Evolutionary conservation across 1,284 basidiomycete genomes (phyloP), one percentile per base, ranked within the genome.

Genomic region (Microbotryum violaceum): DNA sequence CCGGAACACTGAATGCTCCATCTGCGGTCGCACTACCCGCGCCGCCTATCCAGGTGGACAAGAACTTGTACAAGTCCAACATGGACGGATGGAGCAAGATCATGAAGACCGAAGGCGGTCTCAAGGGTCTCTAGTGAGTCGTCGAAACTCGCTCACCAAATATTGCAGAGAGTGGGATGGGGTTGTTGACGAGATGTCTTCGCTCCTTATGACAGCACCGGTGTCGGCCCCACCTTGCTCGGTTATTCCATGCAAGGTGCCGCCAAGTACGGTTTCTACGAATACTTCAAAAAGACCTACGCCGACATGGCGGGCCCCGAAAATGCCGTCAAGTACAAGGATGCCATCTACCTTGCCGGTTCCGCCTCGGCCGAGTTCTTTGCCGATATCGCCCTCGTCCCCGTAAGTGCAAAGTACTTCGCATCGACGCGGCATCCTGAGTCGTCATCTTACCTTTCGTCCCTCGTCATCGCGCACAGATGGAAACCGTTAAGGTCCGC

Each of bases 401-500:
- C 73, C 54, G 50, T 68, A n/a, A 33, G 54, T 60, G 21, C 25
- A 12, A 12, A n/a, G 45, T n/a, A 25, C 31, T 31, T 58, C 57
- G 37, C 14, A 42, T 42, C 16, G 12, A 42, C 14, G 37, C 37
- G 37, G 37, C 14, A 42, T 42, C 12, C 37, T 33, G 31, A 53
- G 4, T 25, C 31, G 7, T 52, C 27, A 8, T 21, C 21, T 18
- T 56, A 18, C 16, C 37, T 37, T 9, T 49, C 23, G 21, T 37
- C 37, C 18, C 31, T 31, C 31, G 31, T 31, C 8, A 42, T 42
- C 37, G 37, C 45, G 20, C 37, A 31, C 27, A 57, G 54, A 70
- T 71, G 65, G 73, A 74, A 62, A 71, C 73, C 46, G 70, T 74
- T 68, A 74, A 74, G 68, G 73, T 74, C 58, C 69, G 73, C 69